Percentiles rank a stretch among this genome's conserved stretches.
These are phyloP conservation scores for Carpinus fangiana DNA, from an alignment of 306 rosid species.

Conservation along the genomic window DNA sequence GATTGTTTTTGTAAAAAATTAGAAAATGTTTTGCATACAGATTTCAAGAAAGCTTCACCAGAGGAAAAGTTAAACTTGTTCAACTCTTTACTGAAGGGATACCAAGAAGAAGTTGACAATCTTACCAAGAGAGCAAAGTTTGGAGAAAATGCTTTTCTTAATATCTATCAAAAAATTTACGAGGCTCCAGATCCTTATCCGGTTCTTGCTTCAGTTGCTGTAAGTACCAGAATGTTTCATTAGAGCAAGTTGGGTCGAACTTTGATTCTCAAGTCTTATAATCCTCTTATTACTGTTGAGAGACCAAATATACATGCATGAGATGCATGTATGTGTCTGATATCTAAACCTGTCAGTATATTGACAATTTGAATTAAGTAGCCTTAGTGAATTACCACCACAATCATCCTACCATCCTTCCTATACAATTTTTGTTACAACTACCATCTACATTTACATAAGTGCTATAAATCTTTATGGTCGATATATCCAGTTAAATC, in stretches of 20 bases:
- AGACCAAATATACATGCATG: conserved; percentile 3
- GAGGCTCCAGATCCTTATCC: conserved; percentile 99
- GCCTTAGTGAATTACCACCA: background rate
- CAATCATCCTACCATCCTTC: background rate
- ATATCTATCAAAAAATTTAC: conserved; percentile 89
- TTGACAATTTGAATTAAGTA: background rate
- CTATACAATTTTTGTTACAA: background rate
- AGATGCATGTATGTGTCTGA: background rate
- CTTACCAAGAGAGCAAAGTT: conserved; percentile 91
- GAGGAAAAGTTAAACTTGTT: conserved; percentile 81
- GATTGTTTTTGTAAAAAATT: background rate
- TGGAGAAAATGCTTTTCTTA: conserved; percentile 98
- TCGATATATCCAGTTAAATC: no score
- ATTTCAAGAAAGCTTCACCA: conserved; percentile 78
- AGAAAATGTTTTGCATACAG: conserved; percentile 40
- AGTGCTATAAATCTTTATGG: background rate
- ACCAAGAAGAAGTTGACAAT: conserved; percentile 96
- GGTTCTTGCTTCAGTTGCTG: conserved; percentile 85
- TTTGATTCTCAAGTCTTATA: background rate
- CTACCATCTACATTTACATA: background rate
- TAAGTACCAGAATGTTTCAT: conserved; percentile 46
- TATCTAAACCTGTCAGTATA: conserved; percentile 5
- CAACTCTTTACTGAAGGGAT: conserved; percentile 78
- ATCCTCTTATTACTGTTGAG: background rate
- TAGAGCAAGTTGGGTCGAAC: background rate